Evolutionary conservation across 2,329 filamentous ascomycete species (phyloP).

Genomic region (Exophiala sp.): DNA sequence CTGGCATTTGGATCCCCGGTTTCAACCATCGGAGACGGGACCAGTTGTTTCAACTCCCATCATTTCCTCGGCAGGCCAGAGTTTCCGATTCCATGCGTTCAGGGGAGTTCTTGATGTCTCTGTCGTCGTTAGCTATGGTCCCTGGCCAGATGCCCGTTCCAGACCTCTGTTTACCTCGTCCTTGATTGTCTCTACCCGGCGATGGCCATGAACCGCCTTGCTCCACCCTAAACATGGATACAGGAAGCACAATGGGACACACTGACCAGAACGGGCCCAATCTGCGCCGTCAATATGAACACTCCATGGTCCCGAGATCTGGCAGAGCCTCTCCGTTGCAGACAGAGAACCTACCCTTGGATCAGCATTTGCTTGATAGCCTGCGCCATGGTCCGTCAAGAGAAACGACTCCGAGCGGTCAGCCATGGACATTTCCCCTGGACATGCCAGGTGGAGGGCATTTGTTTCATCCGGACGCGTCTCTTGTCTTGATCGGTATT

Average conservation of each 20-base stretch:
- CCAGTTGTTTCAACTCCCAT: neutral
- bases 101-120: too few relatives aligned
- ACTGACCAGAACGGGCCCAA: neutral
- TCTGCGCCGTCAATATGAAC: neutral
- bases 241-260: neutral
- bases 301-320: neutral
- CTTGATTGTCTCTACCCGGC: neutral
- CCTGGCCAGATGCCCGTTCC: too few relatives aligned
- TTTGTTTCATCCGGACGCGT: slow-evolving; percentile 36
- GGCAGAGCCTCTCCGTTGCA: slow-evolving; percentile 5
- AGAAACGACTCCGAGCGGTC: slow-evolving; percentile 2
- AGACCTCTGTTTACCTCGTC: too few relatives aligned
- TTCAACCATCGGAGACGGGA: neutral
- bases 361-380: neutral
- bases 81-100: too few relatives aligned
- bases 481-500: slow-evolving; percentile 40
- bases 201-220: slow-evolving; percentile 19
- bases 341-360: neutral
- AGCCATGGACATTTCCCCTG: neutral
- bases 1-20: neutral
- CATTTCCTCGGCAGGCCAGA: neutral
- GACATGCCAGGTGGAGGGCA: slow-evolving; percentile 3
- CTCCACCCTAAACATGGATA: slow-evolving; percentile 14
- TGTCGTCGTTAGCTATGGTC: too few relatives aligned
- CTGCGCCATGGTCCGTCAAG: neutral